Evolutionary conservation across 257 asterid genomes (phyloP).

Genomic region (Primulina eburnea): DNA sequence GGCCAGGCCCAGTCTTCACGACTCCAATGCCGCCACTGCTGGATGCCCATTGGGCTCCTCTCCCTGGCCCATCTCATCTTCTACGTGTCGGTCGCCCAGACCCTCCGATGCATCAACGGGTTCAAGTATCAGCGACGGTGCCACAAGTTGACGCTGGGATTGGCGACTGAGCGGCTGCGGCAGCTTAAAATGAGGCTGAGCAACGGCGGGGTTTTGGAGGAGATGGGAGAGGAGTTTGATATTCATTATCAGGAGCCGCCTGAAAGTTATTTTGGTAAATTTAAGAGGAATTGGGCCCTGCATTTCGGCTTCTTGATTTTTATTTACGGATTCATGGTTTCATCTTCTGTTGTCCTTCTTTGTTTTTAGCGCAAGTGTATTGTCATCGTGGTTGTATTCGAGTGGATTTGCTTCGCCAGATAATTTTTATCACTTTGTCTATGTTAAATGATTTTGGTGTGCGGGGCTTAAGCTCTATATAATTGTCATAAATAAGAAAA

Average conservation of each 20-base stretch:
- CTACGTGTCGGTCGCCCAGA: constrained; percentile 88
- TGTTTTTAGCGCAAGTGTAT: constrained; percentile 39
- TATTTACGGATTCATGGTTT: constrained; percentile 75
- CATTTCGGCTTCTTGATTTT: constrained; percentile 84
- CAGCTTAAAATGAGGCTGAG: constrained; percentile 51
- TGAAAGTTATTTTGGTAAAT: constrained; percentile 85
- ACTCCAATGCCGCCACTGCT: constrained; percentile 85
- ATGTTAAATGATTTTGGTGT: too few relatives aligned
- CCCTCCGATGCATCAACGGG: constrained; percentile 90
- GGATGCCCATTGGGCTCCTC: constrained; percentile 88
- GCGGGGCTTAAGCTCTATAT: too few relatives aligned
- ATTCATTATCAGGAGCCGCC: constrained; percentile 92
- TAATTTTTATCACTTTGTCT: too few relatives aligned
- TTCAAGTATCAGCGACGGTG: constrained; percentile 96
- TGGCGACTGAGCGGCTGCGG: constrained; percentile 81
- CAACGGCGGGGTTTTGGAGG: constrained; percentile 39
- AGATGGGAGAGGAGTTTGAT: constrained; percentile 59
- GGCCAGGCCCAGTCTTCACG: constrained; percentile 52
- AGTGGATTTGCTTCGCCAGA: too few relatives aligned
- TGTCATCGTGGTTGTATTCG: neutral
- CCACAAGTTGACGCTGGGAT: constrained; percentile 84
- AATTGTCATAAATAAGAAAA: too few relatives aligned
- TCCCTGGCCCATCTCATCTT: constrained; percentile 77
- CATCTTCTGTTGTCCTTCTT: constrained; percentile 83
- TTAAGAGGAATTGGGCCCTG: constrained; percentile 92